Conservation (phyloP, 2,329 filamentous ascomycete species). For the Furcasterigmium furcatum region DNA sequence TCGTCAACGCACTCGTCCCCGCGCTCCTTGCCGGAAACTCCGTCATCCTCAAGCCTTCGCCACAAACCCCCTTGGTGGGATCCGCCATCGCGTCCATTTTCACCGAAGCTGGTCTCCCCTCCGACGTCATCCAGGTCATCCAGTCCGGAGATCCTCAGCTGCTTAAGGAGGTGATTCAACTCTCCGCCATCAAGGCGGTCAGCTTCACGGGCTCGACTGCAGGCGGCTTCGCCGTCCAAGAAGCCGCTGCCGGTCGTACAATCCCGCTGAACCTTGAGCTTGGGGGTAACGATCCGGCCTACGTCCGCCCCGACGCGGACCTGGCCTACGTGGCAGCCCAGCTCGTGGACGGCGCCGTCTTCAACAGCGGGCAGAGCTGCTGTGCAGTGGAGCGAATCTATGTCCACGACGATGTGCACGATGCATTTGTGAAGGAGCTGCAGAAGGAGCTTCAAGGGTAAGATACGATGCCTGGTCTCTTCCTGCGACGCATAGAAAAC, state of each 20-base stretch:
- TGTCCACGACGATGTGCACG: constrained; percentile 64
- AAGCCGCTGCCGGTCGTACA: constrained; percentile 60
- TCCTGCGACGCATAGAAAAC: background rate
- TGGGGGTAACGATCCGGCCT: constrained; percentile 70
- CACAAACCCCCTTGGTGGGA: constrained; percentile 61
- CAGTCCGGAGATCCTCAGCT: constrained; percentile 61
- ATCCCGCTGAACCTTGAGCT: constrained; percentile 66
- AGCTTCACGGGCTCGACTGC: constrained; percentile 70
- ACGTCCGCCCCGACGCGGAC: constrained; percentile 65
- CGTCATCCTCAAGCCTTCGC: constrained; percentile 68
- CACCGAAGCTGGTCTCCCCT: constrained; percentile 58
- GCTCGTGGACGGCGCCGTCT: constrained; percentile 68
- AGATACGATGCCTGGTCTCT: background rate
- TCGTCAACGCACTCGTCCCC: constrained; percentile 69
- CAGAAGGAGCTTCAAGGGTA: constrained; percentile 51
- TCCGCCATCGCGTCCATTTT: constrained; percentile 64
- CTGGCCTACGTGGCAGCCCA: constrained; percentile 66
- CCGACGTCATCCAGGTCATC: constrained; percentile 65
- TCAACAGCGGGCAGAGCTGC: constrained; percentile 72
- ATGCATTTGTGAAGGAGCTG: constrained; percentile 59
- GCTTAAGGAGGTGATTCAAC: constrained; percentile 58
- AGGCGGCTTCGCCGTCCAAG: constrained; percentile 63
- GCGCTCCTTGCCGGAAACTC: constrained; percentile 52
- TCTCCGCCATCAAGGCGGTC: constrained; percentile 60
- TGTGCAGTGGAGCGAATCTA: constrained; percentile 69